These are phyloP conservation scores for Penicillium rolfsii DNA, from an alignment of 2,329 filamentous ascomycete genomes.

Conservation along the genomic window DNA sequence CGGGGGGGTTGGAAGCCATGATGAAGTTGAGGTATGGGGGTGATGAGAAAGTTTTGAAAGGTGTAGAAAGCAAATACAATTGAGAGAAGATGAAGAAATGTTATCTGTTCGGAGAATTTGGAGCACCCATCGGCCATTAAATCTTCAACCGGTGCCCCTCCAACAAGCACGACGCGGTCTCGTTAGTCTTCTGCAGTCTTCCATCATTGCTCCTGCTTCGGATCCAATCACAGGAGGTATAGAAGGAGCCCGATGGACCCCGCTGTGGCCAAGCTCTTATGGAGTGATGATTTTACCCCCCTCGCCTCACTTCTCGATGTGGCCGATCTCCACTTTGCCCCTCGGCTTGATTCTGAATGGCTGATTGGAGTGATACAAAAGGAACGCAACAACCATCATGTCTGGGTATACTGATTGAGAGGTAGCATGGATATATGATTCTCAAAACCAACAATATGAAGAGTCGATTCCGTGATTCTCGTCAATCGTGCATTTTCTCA, in stretches of 20 bases:
- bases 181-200: neutral
- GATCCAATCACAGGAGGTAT: constrained; percentile 9
- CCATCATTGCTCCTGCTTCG: neutral
- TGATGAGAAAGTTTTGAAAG: too few relatives aligned
- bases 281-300: neutral
- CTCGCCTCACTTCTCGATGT: neutral
- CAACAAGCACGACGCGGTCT: constrained; percentile 1
- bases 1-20: constrained; percentile 58
- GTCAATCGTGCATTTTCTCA: neutral
- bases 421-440: neutral
- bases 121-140: neutral
- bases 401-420: too few relatives aligned
- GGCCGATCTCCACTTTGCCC: constrained; percentile 2
- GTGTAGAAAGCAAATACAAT: too few relatives aligned
- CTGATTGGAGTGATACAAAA: neutral
- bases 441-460: neutral
- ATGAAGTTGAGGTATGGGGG: constrained; percentile 12
- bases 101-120: neutral
- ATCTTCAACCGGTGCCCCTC: constrained; percentile 1
- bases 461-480: neutral
- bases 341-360: neutral
- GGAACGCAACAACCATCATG: neutral
- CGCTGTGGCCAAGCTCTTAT: neutral
- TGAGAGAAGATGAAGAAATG: too few relatives aligned
- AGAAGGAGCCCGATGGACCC: neutral